These are phyloP conservation scores for Baudoinia panamericana DNA, from an alignment of 495 filamentous ascomycete genomes.

Conservation along the genomic window DNA sequence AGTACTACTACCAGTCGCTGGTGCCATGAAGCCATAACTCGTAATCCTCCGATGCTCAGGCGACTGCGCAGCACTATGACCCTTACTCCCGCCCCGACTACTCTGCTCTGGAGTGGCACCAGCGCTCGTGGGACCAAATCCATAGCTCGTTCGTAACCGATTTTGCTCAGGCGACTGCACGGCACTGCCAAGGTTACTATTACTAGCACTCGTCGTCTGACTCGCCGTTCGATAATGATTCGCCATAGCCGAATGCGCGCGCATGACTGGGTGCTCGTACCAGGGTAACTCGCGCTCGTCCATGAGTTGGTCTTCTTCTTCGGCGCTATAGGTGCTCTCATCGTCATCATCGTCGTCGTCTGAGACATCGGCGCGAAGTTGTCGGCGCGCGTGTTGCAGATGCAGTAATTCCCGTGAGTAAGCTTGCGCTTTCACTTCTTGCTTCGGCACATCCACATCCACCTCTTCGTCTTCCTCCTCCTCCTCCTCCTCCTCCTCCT, in stretches of 20 bases:
- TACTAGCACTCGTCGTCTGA: too few species aligned
- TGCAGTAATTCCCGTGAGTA: neutral
- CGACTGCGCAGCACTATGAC: neutral
- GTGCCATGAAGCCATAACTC: too few species aligned
- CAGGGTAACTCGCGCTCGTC: slow-evolving; percentile 1
- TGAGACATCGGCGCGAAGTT: slow-evolving; percentile 1
- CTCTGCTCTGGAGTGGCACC: too few species aligned
- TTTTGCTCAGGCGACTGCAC: too few species aligned
- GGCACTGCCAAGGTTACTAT: too few species aligned
- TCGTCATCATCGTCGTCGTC: slow-evolving; percentile 3
- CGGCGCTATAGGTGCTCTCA: neutral
- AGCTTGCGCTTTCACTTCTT: too few species aligned
- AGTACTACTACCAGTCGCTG: neutral
- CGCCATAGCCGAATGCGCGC: slow-evolving; percentile 4
- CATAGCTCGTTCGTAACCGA: too few species aligned
- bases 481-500: neutral
- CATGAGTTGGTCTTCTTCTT: neutral
- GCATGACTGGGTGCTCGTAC: slow-evolving; percentile 8
- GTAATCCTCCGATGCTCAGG: neutral
- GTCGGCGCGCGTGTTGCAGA: neutral
- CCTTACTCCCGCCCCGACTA: neutral
- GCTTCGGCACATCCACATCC: neutral
- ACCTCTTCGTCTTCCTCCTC: neutral
- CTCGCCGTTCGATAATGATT: slow-evolving; percentile 1
- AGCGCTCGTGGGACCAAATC: too few species aligned